These are phyloP conservation scores for Cryptococcus jaspeensis DNA, from an alignment of 1,284 basidiomycete species.

Conservation along the genomic window DNA sequence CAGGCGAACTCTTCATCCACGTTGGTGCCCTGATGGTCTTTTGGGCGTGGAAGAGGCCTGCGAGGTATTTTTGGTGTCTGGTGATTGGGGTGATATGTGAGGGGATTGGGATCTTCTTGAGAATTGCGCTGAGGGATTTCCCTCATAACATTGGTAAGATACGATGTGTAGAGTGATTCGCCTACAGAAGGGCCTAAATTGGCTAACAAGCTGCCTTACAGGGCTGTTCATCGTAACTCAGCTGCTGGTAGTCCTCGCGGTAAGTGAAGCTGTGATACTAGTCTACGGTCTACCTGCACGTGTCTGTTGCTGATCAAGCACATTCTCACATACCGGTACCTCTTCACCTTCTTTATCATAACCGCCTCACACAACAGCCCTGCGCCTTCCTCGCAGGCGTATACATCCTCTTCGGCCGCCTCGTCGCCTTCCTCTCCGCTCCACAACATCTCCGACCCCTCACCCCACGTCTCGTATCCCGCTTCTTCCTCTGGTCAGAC, in stretches of 20 bases:
- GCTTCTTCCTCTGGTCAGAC: slow-evolving; percentile 54
- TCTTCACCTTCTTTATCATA: slow-evolving; percentile 65
- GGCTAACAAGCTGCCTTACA: too few relatives aligned
- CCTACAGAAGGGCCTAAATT: too few relatives aligned
- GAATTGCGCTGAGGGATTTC: too few relatives aligned
- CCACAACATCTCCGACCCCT: slow-evolving; percentile 55
- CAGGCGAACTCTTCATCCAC: slow-evolving; percentile 56
- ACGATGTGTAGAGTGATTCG: slow-evolving; percentile 53
- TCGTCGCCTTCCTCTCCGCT: slow-evolving; percentile 58
- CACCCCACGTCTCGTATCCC: slow-evolving; percentile 18
- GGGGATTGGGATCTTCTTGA: slow-evolving; percentile 41
- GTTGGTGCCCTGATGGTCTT: slow-evolving; percentile 58
- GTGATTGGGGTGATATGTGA: slow-evolving; percentile 63
- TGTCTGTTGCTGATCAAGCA: too few relatives aligned
- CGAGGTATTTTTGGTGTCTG: slow-evolving; percentile 65
- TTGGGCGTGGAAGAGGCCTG: slow-evolving; percentile 52
- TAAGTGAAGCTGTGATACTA: too few relatives aligned
- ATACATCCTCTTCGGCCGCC: slow-evolving; percentile 65
- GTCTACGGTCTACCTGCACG: too few relatives aligned
- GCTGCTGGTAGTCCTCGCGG: slow-evolving; percentile 63
- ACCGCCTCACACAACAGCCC: slow-evolving; percentile 53
- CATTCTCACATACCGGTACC: too few relatives aligned
- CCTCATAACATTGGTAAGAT: too few relatives aligned
- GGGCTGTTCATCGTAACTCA: slow-evolving; percentile 34
- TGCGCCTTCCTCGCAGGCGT: slow-evolving; percentile 72